Conservation (phyloP, 2,329 filamentous ascomycete species). For the Neophaeococcomyces aloes region DNA sequence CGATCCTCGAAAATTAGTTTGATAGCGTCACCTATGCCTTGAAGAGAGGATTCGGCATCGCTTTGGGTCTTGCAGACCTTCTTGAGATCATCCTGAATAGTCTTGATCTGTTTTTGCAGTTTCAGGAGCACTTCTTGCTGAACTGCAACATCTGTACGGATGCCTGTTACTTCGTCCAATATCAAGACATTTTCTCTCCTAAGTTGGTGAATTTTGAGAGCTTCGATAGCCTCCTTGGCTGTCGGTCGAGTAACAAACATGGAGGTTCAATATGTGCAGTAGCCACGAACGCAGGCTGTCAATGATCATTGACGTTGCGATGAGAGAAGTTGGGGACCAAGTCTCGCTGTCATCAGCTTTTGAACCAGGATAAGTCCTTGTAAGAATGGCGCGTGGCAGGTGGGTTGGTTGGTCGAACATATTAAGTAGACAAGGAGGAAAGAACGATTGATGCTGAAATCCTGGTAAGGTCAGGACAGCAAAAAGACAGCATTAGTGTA, state of each 20-base stretch:
- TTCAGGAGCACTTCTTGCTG: neutral
- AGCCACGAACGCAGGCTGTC: neutral
- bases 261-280: neutral
- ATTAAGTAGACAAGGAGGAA: too few relatives aligned
- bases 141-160: constrained; percentile 2
- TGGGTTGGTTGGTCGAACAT: too few relatives aligned
- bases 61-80: neutral
- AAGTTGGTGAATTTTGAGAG: constrained; percentile 17
- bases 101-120: neutral
- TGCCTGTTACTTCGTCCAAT: constrained; percentile 12
- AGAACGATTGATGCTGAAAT: too few relatives aligned
- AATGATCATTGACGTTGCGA: neutral
- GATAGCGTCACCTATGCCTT: neutral
- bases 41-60: neutral
- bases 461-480: neutral
- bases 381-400: neutral
- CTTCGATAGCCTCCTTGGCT: constrained; percentile 16
- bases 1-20: neutral
- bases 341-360: neutral
- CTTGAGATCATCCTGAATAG: neutral
- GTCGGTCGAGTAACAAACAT: neutral
- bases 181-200: constrained; percentile 19
- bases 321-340: neutral
- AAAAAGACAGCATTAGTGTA: neutral
- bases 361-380: neutral